These are phyloP conservation scores for Talaromyces piceae DNA, from an alignment of 2,329 filamentous ascomycete species.

Conservation along the genomic window DNA sequence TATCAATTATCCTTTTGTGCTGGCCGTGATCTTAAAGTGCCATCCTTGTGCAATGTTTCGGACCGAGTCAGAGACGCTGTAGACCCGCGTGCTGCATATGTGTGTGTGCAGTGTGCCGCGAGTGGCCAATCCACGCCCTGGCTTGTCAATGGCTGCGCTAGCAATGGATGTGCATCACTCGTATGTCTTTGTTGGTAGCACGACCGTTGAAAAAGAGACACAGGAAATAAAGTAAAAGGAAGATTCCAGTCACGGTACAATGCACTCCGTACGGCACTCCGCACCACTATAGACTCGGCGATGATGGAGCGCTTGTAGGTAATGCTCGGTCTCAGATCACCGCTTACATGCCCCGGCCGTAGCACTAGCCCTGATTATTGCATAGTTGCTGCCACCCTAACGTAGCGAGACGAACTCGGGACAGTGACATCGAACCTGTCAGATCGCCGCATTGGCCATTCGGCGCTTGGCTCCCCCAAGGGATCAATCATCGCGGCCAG, in stretches of 20 bases:
- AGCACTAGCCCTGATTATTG: background rate
- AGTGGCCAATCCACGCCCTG: slow-evolving; percentile 8
- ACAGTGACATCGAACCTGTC: slow-evolving; percentile 10
- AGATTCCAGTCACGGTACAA: too few relatives aligned
- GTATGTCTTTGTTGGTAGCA: slow-evolving; percentile 1
- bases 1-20: too few relatives aligned
- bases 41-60: background rate
- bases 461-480: background rate
- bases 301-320: too few relatives aligned
- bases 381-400: background rate
- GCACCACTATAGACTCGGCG: too few relatives aligned
- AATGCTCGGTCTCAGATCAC: background rate
- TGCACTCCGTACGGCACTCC: too few relatives aligned
- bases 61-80: background rate
- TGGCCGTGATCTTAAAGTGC: background rate
- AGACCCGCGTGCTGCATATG: background rate
- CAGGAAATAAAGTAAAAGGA: too few relatives aligned
- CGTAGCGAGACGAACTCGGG: background rate
- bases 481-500: too few relatives aligned
- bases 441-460: background rate
- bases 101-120: too few relatives aligned
- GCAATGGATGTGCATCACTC: background rate
- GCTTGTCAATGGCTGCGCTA: slow-evolving; percentile 5
- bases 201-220: background rate
- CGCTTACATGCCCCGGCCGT: background rate